Conservation (phyloP, 2,329 filamentous ascomycete species). For the Verticillium zaregamsianum region DNA sequence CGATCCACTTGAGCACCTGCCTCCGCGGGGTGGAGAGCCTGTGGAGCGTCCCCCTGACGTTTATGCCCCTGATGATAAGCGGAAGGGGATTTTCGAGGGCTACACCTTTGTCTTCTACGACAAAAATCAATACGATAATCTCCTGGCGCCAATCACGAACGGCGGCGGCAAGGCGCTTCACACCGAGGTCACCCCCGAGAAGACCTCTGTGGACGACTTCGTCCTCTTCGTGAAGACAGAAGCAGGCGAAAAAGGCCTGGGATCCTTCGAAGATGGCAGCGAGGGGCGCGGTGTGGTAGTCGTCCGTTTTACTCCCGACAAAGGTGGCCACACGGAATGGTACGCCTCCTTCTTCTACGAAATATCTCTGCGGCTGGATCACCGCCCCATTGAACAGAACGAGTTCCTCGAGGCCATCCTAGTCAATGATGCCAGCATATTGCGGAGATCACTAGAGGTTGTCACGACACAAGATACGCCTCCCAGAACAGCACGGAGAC, state of each 20-base stretch:
- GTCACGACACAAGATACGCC: slow-evolving; percentile 28
- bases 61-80: slow-evolving; percentile 64
- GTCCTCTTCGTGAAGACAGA: slow-evolving; percentile 70
- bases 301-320: slow-evolving; percentile 64
- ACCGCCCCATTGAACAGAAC: slow-evolving; percentile 80
- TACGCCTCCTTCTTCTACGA: slow-evolving; percentile 63
- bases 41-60: slow-evolving; percentile 61
- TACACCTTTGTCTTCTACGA: slow-evolving; percentile 90
- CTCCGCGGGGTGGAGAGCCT: slow-evolving; percentile 72
- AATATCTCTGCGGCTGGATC: slow-evolving; percentile 69
- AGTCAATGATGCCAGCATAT: slow-evolving; percentile 66
- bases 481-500: slow-evolving; percentile 9
- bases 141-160: slow-evolving; percentile 70
- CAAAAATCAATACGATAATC: slow-evolving; percentile 66
- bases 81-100: slow-evolving; percentile 73
- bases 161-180: slow-evolving; percentile 80
- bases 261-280: slow-evolving; percentile 58
- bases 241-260: slow-evolving; percentile 69
- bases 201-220: slow-evolving; percentile 71
- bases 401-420: slow-evolving; percentile 91
- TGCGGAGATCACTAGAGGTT: slow-evolving; percentile 65
- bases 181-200: slow-evolving; percentile 53
- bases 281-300: slow-evolving; percentile 71
- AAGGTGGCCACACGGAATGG: slow-evolving; percentile 57
- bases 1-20: slow-evolving; percentile 65